Evolutionary conservation across 2,329 filamentous ascomycete species (phyloP).

Genomic region (Cladophialophora psammophila): DNA sequence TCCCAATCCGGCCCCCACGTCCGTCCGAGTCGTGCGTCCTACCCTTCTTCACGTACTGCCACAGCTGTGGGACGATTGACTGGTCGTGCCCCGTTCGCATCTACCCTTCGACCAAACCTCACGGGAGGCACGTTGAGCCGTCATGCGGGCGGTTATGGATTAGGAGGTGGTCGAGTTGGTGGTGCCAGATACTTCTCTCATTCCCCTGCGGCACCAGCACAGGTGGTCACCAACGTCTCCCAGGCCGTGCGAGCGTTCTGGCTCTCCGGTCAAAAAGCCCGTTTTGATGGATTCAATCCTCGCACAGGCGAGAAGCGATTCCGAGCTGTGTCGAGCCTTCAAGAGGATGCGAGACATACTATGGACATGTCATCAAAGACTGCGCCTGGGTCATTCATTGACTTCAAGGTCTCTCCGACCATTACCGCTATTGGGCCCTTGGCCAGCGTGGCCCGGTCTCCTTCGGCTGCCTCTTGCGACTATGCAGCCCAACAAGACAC

Average conservation of each 20-base stretch:
- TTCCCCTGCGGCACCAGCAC: constrained; percentile 80
- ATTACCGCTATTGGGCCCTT: constrained; percentile 85
- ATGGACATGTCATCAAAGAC: constrained; percentile 59
- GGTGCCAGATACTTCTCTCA: constrained; percentile 90
- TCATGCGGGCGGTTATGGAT: constrained; percentile 86
- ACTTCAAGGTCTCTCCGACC: constrained; percentile 87
- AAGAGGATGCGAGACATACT: constrained; percentile 74
- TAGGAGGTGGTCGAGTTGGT: constrained; percentile 72
- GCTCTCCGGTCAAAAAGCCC: constrained; percentile 86
- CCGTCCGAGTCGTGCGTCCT: constrained; percentile 59
- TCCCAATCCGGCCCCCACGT: constrained; percentile 51
- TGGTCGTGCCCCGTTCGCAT: constrained; percentile 83
- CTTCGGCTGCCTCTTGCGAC: constrained; percentile 44
- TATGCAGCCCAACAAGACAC: constrained; percentile 60
- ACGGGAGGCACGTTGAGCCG: constrained; percentile 86
- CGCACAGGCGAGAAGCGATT: constrained; percentile 77
- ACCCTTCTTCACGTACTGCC: constrained; percentile 64
- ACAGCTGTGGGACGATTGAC: constrained; percentile 68
- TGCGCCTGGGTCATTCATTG: constrained; percentile 79
- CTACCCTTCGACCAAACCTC: constrained; percentile 86
- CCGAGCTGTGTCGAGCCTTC: constrained; percentile 75
- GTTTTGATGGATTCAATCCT: constrained; percentile 78
- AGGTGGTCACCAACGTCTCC: constrained; percentile 95
- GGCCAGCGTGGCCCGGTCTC: constrained; percentile 46
- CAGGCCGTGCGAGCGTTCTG: constrained; percentile 90